Evolutionary conservation across 2,329 filamentous ascomycete genomes (phyloP), one percentile per base, ranked within the genome.

Genomic region (Aspergillus eucalypticola): DNA sequence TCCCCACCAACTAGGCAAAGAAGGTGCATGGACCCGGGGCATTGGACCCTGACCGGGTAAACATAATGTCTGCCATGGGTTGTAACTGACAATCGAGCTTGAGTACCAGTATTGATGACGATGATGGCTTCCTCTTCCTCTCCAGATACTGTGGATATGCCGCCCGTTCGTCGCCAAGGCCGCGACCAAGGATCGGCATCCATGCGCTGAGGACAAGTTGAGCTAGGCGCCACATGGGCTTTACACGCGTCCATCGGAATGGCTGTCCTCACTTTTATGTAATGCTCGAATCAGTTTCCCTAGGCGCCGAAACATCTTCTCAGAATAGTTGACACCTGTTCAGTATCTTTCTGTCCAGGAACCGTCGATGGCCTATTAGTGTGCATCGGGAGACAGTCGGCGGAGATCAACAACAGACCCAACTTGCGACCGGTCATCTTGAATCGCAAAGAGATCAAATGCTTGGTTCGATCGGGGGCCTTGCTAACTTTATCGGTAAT

Each of bases 121-220:
- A 29, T 29, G 27, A 29, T 29, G 27, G 27, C 27, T 29, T 10
- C 27, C 7, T 8, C 29, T 32, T 10, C 29, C 11, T 35, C 11
- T 35, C 32, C 32, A 35, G 32, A 11, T 5, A 15, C 32, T 13
- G 32, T 35, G 32, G 15, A 35, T 15, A 35, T 35, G 32, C 32
- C 32, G 32, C 11, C 11, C 32, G 32, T 35, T 35, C 4, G 5
- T 11, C 23, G 51, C 51, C 51, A 53, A 53, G 51, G 51, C 51
- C 32, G 51, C 38, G 50, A 19, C 50, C 50, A 32, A 19, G 51
- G 51, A 53, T 53, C 51, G 35, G 51, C 51, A 53, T 53, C 51
- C 51, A 35, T 53, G 51, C 23, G 32, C 35, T 25, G 32, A 25
- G 41, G 41, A 44, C 41, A 44, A 21, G 10, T 19, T 23, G 41